Evolutionary conservation across 192 early-diverging fungal species (phyloP).

Genomic region (Gonapodya sp.): DNA sequence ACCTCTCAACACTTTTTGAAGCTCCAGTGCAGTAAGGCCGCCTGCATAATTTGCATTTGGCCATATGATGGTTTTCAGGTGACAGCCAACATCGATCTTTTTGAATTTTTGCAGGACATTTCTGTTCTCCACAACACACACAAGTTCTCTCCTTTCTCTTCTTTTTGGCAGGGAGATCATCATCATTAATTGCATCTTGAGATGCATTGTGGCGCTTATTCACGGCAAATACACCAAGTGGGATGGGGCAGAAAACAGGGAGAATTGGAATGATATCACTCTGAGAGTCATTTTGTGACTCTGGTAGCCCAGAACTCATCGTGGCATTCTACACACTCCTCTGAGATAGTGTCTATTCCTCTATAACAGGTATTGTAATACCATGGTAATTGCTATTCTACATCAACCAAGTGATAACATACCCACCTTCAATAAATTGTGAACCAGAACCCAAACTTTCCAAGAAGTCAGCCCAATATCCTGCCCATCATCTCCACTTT

Average conservation of each 20-base stretch:
- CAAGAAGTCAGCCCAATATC: constrained; percentile 1
- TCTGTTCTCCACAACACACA: neutral
- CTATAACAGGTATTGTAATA: neutral
- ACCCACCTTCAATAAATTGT: neutral
- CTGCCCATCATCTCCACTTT: neutral
- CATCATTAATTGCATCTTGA: neutral
- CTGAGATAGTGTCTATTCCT: neutral
- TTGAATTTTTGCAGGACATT: neutral
- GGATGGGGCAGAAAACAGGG: neutral
- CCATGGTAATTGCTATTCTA: neutral
- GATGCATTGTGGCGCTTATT: neutral
- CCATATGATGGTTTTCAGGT: neutral
- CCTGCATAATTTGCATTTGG: neutral
- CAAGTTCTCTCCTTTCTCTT: neutral
- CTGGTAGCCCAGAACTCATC: neutral
- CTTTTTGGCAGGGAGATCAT: neutral
- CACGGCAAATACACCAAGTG: neutral
- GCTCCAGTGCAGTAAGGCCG: constrained; percentile 1
- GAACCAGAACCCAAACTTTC: neutral
- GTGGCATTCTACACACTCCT: neutral
- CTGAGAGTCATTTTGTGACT: constrained; percentile 1
- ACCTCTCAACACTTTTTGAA: neutral
- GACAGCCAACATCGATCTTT: neutral
- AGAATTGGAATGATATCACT: neutral
- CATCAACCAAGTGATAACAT: neutral